Evolutionary conservation across 495 filamentous ascomycete species (phyloP).

Genomic region (Penicillium robsamsonii): DNA sequence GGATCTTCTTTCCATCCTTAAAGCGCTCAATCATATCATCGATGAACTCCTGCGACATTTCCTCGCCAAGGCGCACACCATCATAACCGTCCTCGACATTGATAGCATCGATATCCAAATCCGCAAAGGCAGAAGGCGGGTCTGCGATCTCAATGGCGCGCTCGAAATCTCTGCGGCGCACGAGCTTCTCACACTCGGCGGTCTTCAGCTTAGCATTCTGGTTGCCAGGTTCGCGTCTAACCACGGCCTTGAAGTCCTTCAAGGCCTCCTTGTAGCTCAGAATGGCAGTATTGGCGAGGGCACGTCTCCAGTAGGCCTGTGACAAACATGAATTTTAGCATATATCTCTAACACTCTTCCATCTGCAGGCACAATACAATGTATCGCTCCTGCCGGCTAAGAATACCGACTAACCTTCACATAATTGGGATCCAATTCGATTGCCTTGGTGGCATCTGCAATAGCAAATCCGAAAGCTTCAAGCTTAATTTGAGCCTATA

Average conservation of each 20-base stretch:
- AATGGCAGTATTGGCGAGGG: slow-evolving; percentile 86
- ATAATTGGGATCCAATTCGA: slow-evolving; percentile 85
- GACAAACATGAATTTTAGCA: slow-evolving; percentile 10
- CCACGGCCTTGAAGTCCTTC: slow-evolving; percentile 88
- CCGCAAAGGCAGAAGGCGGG: slow-evolving; percentile 85
- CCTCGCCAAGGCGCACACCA: slow-evolving; percentile 69
- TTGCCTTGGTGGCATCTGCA: slow-evolving; percentile 87
- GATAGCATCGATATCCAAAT: slow-evolving; percentile 82
- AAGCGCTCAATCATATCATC: slow-evolving; percentile 95
- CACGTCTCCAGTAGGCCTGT: slow-evolving; percentile 93
- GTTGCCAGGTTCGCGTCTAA: slow-evolving; percentile 81
- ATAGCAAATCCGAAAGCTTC: slow-evolving; percentile 93
- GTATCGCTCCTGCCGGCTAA: neutral
- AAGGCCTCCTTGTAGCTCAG: slow-evolving; percentile 81
- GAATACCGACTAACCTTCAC: slow-evolving; percentile 63
- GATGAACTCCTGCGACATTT: slow-evolving; percentile 96
- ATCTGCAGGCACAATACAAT: neutral
- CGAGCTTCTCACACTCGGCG: slow-evolving; percentile 88
- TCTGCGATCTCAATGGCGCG: slow-evolving; percentile 93
- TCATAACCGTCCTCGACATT: slow-evolving; percentile 81
- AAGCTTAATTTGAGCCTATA: slow-evolving; percentile 86
- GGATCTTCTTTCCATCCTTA: slow-evolving; percentile 91
- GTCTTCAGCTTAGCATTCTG: slow-evolving; percentile 87
- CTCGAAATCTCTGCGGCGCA: slow-evolving; percentile 85
- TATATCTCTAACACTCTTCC: neutral